Evolutionary conservation across 331 rosid species (phyloP).

Genomic region (Rosa hybrid): DNA sequence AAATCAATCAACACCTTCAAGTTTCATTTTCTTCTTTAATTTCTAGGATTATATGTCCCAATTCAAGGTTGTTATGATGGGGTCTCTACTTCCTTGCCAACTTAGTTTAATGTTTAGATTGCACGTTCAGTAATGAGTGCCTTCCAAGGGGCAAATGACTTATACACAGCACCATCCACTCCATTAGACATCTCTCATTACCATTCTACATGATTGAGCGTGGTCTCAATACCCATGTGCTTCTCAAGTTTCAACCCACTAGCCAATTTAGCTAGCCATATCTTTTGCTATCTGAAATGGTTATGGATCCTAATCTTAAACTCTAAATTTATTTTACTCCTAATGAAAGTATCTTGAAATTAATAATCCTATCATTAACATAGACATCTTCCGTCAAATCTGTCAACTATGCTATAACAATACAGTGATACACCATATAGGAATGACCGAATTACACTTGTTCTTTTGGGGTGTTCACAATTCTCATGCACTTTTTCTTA

Average conservation of each 20-base stretch:
- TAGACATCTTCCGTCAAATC: neutral
- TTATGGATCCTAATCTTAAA: neutral
- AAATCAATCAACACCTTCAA: neutral
- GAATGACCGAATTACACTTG: neutral
- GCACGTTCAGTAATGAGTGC: slow-evolving; percentile 25
- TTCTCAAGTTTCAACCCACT: neutral
- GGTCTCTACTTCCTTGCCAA: neutral
- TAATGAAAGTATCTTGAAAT: too few species aligned
- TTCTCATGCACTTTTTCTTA: too few species aligned
- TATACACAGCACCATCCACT: neutral
- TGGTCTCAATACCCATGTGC: slow-evolving; percentile 1
- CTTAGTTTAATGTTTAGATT: neutral
- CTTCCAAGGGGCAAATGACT: neutral
- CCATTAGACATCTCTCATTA: neutral
- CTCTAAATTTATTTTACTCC: neutral
- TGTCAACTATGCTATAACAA: neutral
- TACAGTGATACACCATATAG: neutral
- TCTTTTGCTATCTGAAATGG: neutral
- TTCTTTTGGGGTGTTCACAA: neutral
- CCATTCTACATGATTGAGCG: slow-evolving; percentile 7
- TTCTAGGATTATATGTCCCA: neutral
- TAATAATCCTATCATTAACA: neutral
- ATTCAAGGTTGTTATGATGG: neutral
- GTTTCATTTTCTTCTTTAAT: neutral
- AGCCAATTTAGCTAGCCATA: neutral